Evolutionary conservation across 2,329 filamentous ascomycete species (phyloP).

Genomic region (Trichoderma koningii): DNA sequence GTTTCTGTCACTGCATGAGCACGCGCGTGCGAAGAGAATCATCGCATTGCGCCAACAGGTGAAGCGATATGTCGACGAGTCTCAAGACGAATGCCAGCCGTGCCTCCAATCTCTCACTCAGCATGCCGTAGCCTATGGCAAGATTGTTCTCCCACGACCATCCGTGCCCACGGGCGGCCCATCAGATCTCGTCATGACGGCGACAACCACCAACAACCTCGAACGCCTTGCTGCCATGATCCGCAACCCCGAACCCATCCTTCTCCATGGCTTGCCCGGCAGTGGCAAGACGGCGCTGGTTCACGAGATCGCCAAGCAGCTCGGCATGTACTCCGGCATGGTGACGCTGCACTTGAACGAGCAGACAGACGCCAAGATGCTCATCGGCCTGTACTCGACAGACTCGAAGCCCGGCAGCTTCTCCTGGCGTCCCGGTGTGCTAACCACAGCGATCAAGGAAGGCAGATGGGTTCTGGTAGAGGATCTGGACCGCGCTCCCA

Average conservation of each 20-base stretch:
- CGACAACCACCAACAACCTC: constrained; percentile 73
- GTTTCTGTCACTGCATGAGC: constrained; percentile 65
- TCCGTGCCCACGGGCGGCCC: constrained; percentile 49
- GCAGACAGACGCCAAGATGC: constrained; percentile 95
- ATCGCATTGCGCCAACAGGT: constrained; percentile 46
- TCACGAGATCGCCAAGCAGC: constrained; percentile 75
- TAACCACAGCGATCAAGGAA: constrained; percentile 91
- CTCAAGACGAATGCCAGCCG: constrained; percentile 24
- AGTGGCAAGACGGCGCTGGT: constrained; percentile 88
- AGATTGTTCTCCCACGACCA: constrained; percentile 67
- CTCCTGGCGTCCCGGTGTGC: constrained; percentile 84
- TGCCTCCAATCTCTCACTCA: constrained; percentile 54
- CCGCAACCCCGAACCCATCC: constrained; percentile 67
- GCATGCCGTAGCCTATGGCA: constrained; percentile 65
- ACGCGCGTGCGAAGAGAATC: constrained; percentile 53
- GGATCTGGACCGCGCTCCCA: constrained; percentile 91
- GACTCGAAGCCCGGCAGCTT: constrained; percentile 87
- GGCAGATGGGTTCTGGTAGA: constrained; percentile 97
- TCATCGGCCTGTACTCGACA: constrained; percentile 91
- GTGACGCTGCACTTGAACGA: constrained; percentile 96
- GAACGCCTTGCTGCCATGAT: constrained; percentile 68
- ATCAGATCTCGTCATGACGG: constrained; percentile 65
- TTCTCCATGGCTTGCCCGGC: constrained; percentile 81
- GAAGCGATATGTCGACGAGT: constrained; percentile 31
- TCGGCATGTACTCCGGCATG: constrained; percentile 79